A percentile compares a stretch with the other conserved stretches of the same genome.
Evolutionary conservation across 345 rosid genomes (phyloP).

Genomic region (Hypericum androsaemum): DNA sequence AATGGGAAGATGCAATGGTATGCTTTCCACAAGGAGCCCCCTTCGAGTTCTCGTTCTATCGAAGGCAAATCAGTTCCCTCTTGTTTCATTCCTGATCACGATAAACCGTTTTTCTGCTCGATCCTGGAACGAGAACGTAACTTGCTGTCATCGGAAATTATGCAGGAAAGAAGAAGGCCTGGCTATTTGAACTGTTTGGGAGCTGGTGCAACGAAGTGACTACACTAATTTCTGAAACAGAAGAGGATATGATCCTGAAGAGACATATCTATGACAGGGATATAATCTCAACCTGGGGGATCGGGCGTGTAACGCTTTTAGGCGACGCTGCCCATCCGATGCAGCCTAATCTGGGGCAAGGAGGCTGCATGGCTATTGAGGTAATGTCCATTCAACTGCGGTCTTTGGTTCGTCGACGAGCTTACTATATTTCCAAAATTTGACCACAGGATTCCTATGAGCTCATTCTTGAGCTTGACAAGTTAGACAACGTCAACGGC

Average conservation of each 20-base stretch:
- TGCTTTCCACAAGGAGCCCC: slow-evolving; percentile 20
- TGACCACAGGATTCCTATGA: too few species aligned
- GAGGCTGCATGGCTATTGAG: slow-evolving; percentile 25
- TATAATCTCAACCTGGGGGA: slow-evolving; percentile 17
- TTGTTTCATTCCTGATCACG: background rate
- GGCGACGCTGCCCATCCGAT: slow-evolving; percentile 23
- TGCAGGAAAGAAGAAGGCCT: slow-evolving; percentile 9
- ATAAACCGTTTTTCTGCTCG: background rate
- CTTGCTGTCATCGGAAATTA: background rate
- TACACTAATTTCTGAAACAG: slow-evolving; percentile 12
- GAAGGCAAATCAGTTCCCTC: slow-evolving; percentile 13
- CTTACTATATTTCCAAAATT: too few species aligned
- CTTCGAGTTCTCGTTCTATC: slow-evolving; percentile 3
- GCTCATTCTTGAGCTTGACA: too few species aligned
- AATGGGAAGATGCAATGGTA: slow-evolving; percentile 24
- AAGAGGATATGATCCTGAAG: slow-evolving; percentile 10
- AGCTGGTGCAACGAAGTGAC: slow-evolving; percentile 17
- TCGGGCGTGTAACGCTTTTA: slow-evolving; percentile 16
- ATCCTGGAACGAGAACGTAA: background rate
- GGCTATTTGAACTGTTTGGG: slow-evolving; percentile 13
- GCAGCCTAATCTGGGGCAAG: slow-evolving; percentile 23
- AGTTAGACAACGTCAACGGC: too few species aligned
- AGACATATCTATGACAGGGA: slow-evolving; percentile 19
- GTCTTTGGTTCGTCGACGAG: too few species aligned
- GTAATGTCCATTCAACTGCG: too few species aligned